phyloP scores from a whole-genome alignment of 2,329 filamentous ascomycete species.

The Beauveria sp. region DNA sequence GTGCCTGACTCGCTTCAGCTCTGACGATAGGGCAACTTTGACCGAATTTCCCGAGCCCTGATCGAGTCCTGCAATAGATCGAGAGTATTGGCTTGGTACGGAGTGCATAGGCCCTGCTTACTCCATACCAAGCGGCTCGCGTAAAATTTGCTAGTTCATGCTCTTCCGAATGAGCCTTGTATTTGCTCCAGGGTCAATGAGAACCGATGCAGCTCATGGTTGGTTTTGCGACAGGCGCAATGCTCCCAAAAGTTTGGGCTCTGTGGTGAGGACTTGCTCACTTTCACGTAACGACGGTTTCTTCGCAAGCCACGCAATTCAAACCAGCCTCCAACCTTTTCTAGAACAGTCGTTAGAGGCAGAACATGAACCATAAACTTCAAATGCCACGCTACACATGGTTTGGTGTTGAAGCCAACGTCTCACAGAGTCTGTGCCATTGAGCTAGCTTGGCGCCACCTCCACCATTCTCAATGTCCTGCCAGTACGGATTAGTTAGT shows the following conservation, averaged over 20 bases:
- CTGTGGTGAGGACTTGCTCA: not conserved
- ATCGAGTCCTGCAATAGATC: not conserved
- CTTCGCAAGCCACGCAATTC: not conserved
- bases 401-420: not conserved
- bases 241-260: not conserved
- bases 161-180: not conserved
- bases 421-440: constrained; percentile 2
- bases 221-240: not conserved
- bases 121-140: not conserved
- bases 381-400: not conserved
- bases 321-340: not conserved
- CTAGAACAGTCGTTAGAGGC: not conserved
- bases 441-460: not conserved
- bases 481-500: too few species aligned
- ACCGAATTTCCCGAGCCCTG: not conserved
- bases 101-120: not conserved
- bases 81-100: not conserved
- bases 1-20: too few species aligned
- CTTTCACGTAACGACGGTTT: not conserved
- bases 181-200: not conserved
- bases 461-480: not conserved
- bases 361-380: not conserved
- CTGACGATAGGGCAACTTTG: too few species aligned
- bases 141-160: not conserved
- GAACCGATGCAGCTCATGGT: not conserved